These are phyloP conservation scores for Solanum pinnatisectum DNA, from an alignment of 257 asterid species.

Conservation along the genomic window DNA sequence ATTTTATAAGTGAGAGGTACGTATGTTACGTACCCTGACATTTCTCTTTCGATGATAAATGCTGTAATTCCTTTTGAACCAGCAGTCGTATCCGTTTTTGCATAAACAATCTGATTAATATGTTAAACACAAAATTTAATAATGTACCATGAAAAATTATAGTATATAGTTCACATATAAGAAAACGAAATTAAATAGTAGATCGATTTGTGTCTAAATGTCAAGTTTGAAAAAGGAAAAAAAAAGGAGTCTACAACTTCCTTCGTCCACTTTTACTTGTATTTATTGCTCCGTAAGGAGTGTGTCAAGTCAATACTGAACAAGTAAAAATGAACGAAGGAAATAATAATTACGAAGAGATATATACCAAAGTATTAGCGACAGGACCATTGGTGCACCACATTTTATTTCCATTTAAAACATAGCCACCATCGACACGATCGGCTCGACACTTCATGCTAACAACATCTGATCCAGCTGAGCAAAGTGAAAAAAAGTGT, in stretches of 20 bases:
- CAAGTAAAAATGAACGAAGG: background rate
- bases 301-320: background rate
- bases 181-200: background rate
- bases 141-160: background rate
- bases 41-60: slow-evolving; percentile 86
- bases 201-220: background rate
- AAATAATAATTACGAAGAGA: background rate
- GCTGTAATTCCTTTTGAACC: slow-evolving; percentile 93
- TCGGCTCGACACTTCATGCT: slow-evolving; percentile 98
- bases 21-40: slow-evolving; percentile 60
- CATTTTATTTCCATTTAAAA: slow-evolving; percentile 95
- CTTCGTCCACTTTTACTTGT: no score
- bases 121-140: background rate
- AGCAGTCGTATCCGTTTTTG: slow-evolving; percentile 80
- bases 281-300: background rate
- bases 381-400: slow-evolving; percentile 99
- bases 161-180: no score
- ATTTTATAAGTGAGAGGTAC: background rate
- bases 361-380: slow-evolving; percentile 78
- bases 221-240: background rate
- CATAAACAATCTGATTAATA: slow-evolving; percentile 77
- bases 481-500: background rate
- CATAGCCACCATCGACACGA: slow-evolving; percentile 74
- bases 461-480: slow-evolving; percentile 98
- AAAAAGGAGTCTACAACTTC: no score